These are phyloP conservation scores for Aspergillus japonicus DNA, from an alignment of 2,329 filamentous ascomycete species.

Conservation along the genomic window DNA sequence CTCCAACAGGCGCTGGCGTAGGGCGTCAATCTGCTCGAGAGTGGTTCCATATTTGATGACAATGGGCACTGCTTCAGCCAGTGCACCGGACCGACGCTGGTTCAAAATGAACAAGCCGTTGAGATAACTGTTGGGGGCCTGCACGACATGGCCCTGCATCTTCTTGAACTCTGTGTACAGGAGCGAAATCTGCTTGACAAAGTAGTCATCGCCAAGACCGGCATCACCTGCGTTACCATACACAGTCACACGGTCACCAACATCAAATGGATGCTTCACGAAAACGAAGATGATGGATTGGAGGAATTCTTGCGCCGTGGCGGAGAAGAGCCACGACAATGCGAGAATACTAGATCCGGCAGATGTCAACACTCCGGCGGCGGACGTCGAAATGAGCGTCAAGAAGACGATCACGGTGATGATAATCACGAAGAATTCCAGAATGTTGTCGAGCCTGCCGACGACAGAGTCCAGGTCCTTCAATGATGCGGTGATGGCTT, in stretches of 20 bases:
- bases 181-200: constrained; percentile 89
- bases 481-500: constrained; percentile 88
- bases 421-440: constrained; percentile 80
- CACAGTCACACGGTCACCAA: constrained; percentile 86
- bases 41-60: constrained; percentile 87
- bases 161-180: constrained; percentile 98
- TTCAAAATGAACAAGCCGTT: constrained; percentile 95
- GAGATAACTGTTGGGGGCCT: constrained; percentile 90
- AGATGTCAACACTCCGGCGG: constrained; percentile 86
- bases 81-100: constrained; percentile 81
- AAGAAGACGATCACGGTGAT: constrained; percentile 84
- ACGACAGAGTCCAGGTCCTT: constrained; percentile 96
- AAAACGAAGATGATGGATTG: constrained; percentile 95
- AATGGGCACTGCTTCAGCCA: constrained; percentile 82
- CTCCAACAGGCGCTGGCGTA: constrained; percentile 76
- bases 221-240: constrained; percentile 84
- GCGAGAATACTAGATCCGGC: constrained; percentile 85
- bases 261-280: constrained; percentile 95
- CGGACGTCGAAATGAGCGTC: constrained; percentile 83
- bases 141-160: constrained; percentile 94
- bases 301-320: constrained; percentile 89
- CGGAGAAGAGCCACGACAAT: constrained; percentile 87
- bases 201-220: constrained; percentile 85
- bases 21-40: constrained; percentile 74
- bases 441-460: constrained; percentile 81